Conservation (phyloP, 176 grass and related monocot species). For the Ananas comosus region DNA sequence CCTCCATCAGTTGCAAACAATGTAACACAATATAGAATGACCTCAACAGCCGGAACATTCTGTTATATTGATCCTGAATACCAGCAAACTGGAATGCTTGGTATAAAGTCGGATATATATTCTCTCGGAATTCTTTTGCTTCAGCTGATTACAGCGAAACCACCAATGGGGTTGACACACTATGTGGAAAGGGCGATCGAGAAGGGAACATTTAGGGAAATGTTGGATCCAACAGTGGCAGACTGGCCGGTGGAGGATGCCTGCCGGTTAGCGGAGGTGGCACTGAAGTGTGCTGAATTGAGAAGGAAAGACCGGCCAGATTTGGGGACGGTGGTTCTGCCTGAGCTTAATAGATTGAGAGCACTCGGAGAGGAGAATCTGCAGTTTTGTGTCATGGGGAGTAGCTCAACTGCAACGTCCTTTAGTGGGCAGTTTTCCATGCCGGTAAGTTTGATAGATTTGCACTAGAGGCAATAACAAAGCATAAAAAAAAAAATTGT, state of each 20-base stretch:
- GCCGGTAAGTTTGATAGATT: conserved; percentile 7
- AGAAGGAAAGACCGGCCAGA: conserved; percentile 35
- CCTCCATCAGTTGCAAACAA: conserved; percentile 24
- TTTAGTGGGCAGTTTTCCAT: conserved; percentile 10
- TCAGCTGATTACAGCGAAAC: conserved; percentile 29
- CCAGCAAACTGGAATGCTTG: conserved; percentile 39
- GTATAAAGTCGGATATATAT: conserved; percentile 37
- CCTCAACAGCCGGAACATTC: conserved; percentile 32
- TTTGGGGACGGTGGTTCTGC: conserved; percentile 26
- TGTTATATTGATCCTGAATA: conserved; percentile 50
- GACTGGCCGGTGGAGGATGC: conserved; percentile 35
- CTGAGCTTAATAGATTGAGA: conserved; percentile 31
- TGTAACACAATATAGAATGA: conserved; percentile 36
- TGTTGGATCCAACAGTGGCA: conserved; percentile 26
- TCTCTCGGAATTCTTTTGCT: conserved; percentile 37
- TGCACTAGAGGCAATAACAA: too few species aligned
- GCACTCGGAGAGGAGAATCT: conserved; percentile 14
- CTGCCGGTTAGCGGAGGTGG: conserved; percentile 15
- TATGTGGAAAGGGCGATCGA: conserved; percentile 13
- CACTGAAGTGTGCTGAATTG: conserved; percentile 30
- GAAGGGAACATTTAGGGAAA: conserved; percentile 11
- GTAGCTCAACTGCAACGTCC: neutral
- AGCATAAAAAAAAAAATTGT: too few species aligned
- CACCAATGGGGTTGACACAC: conserved; percentile 32
- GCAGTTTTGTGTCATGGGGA: neutral